Conservation (phyloP, 768 basidiomycete genomes). For the Guyanaporus albipodus region DNA sequence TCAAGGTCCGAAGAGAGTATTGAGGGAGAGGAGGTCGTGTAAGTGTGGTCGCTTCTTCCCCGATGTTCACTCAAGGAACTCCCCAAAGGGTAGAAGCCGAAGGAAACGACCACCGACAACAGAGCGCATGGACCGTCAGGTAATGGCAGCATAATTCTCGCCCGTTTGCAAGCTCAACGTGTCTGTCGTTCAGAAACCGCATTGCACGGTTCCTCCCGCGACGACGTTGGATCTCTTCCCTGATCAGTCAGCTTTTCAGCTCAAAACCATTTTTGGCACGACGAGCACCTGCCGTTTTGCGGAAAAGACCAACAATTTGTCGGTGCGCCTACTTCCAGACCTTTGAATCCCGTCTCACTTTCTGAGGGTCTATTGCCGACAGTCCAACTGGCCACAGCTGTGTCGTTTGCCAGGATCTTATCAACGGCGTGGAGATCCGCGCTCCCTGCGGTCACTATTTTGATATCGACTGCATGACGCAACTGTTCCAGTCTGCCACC, state of each 20-base stretch:
- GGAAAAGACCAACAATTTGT: neutral
- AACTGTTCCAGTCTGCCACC: conserved; percentile 33
- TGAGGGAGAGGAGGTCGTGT: neutral
- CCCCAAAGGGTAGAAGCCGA: neutral
- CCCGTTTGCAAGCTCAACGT: neutral
- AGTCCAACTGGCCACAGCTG: conserved; percentile 30
- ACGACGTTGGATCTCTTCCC: too few species aligned
- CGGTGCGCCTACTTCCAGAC: conserved; percentile 11
- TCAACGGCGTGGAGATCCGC: conserved; percentile 23
- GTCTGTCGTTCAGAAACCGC: neutral
- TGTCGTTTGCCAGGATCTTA: conserved; percentile 34
- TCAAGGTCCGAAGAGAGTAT: too few species aligned
- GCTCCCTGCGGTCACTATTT: conserved; percentile 36
- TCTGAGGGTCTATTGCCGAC: neutral
- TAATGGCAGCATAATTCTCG: neutral
- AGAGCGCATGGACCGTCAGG: neutral
- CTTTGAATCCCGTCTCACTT: neutral
- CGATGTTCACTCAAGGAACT: too few species aligned
- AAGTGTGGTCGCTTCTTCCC: neutral
- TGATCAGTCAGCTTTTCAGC: neutral
- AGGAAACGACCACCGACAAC: neutral
- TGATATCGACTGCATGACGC: conserved; percentile 31
- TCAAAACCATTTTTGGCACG: neutral
- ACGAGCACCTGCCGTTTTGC: neutral
- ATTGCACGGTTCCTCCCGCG: neutral